phyloP scores from a whole-genome alignment of 257 asterid species.

The Nicotiana knightiana region DNA sequence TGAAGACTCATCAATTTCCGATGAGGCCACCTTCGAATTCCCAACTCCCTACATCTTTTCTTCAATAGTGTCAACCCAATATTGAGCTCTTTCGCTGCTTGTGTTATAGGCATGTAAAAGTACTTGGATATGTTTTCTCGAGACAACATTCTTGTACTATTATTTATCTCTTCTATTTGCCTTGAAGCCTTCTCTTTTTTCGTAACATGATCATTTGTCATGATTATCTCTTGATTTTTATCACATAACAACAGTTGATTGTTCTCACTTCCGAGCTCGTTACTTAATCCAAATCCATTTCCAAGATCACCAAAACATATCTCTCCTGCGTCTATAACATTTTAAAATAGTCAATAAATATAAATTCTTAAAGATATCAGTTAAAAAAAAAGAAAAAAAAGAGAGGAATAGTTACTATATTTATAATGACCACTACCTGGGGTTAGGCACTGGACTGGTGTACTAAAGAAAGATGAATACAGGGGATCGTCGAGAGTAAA shows the following conservation, averaged over 20 bases:
- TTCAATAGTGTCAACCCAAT: conserved; percentile 78
- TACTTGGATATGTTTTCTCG: conserved; percentile 44
- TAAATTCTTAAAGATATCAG: no score
- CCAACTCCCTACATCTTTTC: conserved; percentile 82
- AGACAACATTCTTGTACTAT: conserved; percentile 26
- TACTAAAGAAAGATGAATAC: conserved; percentile 20
- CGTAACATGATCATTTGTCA: not conserved
- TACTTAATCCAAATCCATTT: conserved; percentile 3
- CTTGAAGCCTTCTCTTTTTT: conserved; percentile 1
- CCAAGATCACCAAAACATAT: conserved; percentile 7
- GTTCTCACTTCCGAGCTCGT: not conserved
- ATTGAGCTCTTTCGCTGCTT: conserved; percentile 71
- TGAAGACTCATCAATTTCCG: conserved; percentile 82
- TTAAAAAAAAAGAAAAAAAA: not conserved
- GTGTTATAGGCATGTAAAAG: conserved; percentile 74
- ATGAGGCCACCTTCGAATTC: conserved; percentile 86
- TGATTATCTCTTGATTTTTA: not conserved
- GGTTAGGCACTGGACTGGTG: conserved; percentile 8
- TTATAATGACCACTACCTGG: conserved; percentile 27
- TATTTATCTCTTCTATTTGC: conserved; percentile 10
- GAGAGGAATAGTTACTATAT: no score
- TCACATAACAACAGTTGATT: conserved; percentile 16
- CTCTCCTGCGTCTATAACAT: conserved; percentile 4
- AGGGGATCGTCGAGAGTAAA: conserved; percentile 25
- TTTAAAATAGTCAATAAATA: not conserved